phyloP scores from a whole-genome alignment of 306 rosid species.

The Vigna reflexopilosa region DNA sequence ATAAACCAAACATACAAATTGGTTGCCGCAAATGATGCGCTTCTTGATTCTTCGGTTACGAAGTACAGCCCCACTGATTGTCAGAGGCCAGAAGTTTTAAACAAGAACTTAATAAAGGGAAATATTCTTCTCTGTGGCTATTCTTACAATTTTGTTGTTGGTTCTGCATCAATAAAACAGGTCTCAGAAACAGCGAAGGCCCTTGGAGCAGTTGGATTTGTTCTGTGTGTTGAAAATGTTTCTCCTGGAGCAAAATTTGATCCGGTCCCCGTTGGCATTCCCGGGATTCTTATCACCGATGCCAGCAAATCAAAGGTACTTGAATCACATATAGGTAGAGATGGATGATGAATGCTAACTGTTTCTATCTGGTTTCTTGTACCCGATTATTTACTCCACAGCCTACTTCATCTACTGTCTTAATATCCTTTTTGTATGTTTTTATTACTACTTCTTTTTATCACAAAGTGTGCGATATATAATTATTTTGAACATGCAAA shows the following conservation, averaged over 20 bases:
- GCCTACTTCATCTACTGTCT: constrained; percentile 5
- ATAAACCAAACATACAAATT: constrained; percentile 73
- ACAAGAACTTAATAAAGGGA: constrained; percentile 85
- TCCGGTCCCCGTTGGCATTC: constrained; percentile 91
- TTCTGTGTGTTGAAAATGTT: constrained; percentile 90
- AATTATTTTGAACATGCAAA: constrained; percentile 43
- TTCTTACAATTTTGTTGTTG: constrained; percentile 89
- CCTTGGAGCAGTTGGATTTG: constrained; percentile 99
- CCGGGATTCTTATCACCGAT: constrained; percentile 89
- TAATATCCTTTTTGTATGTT: constrained; percentile 6
- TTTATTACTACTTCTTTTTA: constrained; percentile 28
- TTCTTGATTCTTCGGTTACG: constrained; percentile 85
- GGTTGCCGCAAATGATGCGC: constrained; percentile 90
- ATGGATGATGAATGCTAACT: constrained; percentile 25
- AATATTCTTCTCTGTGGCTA: constrained; percentile 97
- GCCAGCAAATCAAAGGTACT: constrained; percentile 83
- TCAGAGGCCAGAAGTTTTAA: constrained; percentile 90
- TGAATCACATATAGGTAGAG: constrained; percentile 28
- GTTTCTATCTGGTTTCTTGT: not conserved
- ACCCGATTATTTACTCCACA: not conserved
- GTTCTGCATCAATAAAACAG: constrained; percentile 86
- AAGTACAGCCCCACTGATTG: constrained; percentile 91
- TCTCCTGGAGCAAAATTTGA: constrained; percentile 91
- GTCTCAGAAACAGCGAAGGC: constrained; percentile 90
- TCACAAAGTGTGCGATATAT: constrained; percentile 18